Conservation (phyloP, 176 grass and related monocot genomes). For the Bothriochloa decipiens region DNA sequence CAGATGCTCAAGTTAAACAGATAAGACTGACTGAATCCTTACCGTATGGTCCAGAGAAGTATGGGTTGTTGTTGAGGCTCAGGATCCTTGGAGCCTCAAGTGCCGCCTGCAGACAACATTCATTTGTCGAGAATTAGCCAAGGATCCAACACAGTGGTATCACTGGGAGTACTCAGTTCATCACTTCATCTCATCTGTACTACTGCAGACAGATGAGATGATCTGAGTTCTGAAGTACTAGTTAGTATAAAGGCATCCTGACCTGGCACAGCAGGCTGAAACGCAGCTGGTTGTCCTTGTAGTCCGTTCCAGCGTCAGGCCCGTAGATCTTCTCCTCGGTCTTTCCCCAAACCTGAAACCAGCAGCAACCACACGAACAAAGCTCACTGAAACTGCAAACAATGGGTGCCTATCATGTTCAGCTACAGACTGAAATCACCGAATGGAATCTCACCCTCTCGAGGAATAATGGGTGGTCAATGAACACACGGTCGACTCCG, state of each 20-base stretch:
- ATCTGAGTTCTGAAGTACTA: background rate
- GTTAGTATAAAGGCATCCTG: background rate
- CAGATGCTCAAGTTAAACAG: slow-evolving; percentile 8
- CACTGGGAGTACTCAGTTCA: background rate
- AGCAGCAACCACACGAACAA: background rate
- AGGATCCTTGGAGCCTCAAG: slow-evolving; percentile 86
- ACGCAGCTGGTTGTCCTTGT: slow-evolving; percentile 78
- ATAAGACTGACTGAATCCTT: background rate
- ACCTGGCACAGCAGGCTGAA: slow-evolving; percentile 93
- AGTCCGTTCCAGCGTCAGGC: slow-evolving; percentile 71
- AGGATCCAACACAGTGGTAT: background rate
- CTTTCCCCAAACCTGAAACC: slow-evolving; percentile 87
- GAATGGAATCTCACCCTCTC: slow-evolving; percentile 65
- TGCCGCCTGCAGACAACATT: slow-evolving; percentile 63
- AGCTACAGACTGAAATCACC: background rate
- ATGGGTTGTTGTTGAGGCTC: slow-evolving; percentile 66
- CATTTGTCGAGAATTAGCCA: background rate
- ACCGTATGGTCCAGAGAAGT: slow-evolving; percentile 80
- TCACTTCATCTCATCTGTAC: too few species aligned
- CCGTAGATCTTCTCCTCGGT: slow-evolving; percentile 96
- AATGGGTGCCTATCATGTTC: background rate
- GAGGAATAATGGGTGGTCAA: slow-evolving; percentile 90
- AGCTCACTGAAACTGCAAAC: background rate
- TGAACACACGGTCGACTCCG: slow-evolving; percentile 91
- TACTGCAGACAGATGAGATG: background rate